A percentile compares a stretch with the other conserved stretches of the same genome.
Evolutionary conservation across 2,329 filamentous ascomycete genomes (phyloP).

Genomic region (Phialocephala subalpina): DNA sequence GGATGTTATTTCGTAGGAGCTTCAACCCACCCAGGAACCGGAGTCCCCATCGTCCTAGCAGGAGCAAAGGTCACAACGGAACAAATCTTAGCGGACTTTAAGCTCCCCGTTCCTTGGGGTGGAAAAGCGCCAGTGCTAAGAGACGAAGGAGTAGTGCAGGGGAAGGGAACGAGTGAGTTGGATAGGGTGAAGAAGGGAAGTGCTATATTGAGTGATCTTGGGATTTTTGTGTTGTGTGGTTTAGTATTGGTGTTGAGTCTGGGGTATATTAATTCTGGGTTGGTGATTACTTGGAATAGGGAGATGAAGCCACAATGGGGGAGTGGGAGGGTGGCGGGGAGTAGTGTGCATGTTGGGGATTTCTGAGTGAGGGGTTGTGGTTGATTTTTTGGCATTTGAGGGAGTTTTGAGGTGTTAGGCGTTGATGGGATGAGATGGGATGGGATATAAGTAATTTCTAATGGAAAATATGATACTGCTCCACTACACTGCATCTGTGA

Average conservation of each 20-base stretch:
- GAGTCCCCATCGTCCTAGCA: conserved; percentile 76
- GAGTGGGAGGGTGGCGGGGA: conserved; percentile 23
- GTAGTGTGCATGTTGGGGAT: conserved; percentile 3
- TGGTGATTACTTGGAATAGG: conserved; percentile 33
- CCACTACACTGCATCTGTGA: too few species aligned
- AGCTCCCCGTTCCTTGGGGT: conserved; percentile 34
- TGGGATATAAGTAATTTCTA: too few species aligned
- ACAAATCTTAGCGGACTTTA: conserved; percentile 53
- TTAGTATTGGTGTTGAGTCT: conserved; percentile 27
- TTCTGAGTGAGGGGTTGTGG: not conserved
- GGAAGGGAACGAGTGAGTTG: conserved; percentile 35
- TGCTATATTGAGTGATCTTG: conserved; percentile 32
- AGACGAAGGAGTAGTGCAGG: conserved; percentile 33
- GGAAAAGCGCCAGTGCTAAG: conserved; percentile 20
- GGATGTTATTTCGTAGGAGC: conserved; percentile 77
- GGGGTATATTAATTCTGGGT: conserved; percentile 31
- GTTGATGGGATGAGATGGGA: too few species aligned
- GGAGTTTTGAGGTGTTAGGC: too few species aligned
- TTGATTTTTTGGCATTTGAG: too few species aligned
- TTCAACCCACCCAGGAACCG: conserved; percentile 78
- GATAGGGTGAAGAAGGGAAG: conserved; percentile 34
- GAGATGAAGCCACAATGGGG: conserved; percentile 36
- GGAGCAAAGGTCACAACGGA: conserved; percentile 69
- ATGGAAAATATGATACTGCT: too few species aligned
- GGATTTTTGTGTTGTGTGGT: conserved; percentile 31